Evolutionary conservation across 768 basidiomycete genomes (phyloP).

Genomic region (Hygrocybe punicea): DNA sequence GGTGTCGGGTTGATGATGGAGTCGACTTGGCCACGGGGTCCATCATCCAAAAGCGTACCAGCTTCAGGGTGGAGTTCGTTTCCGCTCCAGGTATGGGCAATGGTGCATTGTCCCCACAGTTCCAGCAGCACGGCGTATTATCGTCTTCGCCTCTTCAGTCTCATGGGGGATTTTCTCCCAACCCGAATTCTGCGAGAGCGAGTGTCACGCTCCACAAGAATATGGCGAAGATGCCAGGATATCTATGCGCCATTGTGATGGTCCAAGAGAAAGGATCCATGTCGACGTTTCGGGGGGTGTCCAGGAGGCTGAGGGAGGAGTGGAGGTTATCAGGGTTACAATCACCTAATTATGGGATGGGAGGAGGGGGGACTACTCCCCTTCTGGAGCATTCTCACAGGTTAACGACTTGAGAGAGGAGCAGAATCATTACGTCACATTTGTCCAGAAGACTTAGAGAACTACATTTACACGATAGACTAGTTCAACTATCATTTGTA

Average conservation of each 20-base stretch:
- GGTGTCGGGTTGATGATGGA: constrained; percentile 24
- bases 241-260: constrained; percentile 64
- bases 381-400: constrained; percentile 43
- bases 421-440: background rate
- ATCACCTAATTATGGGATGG: constrained; percentile 30
- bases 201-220: background rate
- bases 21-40: constrained; percentile 37
- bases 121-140: background rate
- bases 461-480: background rate
- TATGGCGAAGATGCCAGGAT: constrained; percentile 34
- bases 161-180: constrained; percentile 24
- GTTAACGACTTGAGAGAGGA: constrained; percentile 24
- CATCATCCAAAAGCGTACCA: constrained; percentile 64
- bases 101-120: background rate
- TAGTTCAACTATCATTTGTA: too few species aligned
- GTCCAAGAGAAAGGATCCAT: constrained; percentile 89
- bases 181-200: constrained; percentile 8
- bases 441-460: background rate
- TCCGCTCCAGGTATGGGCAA: constrained; percentile 7
- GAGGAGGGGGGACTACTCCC: constrained; percentile 26
- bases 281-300: constrained; percentile 77
- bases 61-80: constrained; percentile 80
- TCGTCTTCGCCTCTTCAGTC: constrained; percentile 11
- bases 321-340: constrained; percentile 37
- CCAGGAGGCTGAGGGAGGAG: constrained; percentile 63